Conservation (phyloP, 129 eudicot genomes). For the Flaveria sonorensis region DNA sequence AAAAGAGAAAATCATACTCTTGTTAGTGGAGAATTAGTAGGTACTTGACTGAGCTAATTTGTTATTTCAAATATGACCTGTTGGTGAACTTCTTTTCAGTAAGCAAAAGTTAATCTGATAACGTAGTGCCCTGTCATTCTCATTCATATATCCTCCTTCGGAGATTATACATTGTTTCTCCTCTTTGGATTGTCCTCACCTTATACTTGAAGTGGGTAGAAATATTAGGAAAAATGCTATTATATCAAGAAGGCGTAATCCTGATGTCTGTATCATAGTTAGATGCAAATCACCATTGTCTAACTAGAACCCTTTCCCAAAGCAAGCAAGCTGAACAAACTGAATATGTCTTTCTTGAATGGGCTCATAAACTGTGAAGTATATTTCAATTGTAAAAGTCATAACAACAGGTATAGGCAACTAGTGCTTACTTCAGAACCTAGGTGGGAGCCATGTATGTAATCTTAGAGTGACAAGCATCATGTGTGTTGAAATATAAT, state of each 20-base stretch:
- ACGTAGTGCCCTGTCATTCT: too few relatives aligned
- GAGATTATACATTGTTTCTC: background rate
- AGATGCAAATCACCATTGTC: constrained; percentile 15
- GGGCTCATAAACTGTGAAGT: constrained; percentile 14
- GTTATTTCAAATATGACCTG: background rate
- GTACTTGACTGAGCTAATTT: constrained; percentile 1
- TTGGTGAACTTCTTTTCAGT: too few relatives aligned
- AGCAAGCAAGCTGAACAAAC: background rate
- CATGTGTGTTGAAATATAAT: background rate
- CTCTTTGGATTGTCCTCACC: constrained; percentile 1
- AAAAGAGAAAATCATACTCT: background rate
- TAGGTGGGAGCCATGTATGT: background rate
- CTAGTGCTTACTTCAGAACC: background rate
- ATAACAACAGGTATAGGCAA: constrained; percentile 11
- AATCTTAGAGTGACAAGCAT: background rate
- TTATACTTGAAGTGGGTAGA: constrained; percentile 15
- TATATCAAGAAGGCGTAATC: constrained; percentile 1
- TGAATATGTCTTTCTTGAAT: background rate
- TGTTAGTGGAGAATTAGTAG: background rate
- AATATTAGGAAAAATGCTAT: constrained; percentile 10
- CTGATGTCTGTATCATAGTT: background rate
- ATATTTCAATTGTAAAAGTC: background rate
- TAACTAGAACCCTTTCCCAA: background rate
- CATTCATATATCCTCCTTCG: background rate
- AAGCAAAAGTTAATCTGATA: too few relatives aligned